These are phyloP conservation scores for Solanum tarapatanum DNA, from an alignment of 257 asterid genomes.

Conservation along the genomic window DNA sequence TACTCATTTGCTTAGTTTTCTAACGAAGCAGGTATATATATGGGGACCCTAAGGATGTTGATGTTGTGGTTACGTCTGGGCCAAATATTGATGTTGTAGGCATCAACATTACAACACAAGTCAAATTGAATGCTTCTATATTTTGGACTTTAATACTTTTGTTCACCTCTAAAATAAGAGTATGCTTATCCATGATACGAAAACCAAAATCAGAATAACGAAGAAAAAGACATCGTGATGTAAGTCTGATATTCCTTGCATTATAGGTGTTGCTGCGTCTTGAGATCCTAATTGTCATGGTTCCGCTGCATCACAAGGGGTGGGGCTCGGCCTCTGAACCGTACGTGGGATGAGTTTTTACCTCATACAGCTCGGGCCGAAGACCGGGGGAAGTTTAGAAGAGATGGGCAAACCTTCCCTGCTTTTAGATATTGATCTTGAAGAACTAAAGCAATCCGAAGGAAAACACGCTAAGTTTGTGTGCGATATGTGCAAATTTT, in stretches of 20 bases:
- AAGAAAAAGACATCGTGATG: too few species aligned
- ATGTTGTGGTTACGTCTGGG: slow-evolving; percentile 80
- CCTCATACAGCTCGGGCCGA: too few species aligned
- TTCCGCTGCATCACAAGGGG: too few species aligned
- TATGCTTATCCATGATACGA: too few species aligned
- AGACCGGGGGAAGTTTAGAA: too few species aligned
- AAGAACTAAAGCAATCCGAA: slow-evolving; percentile 50
- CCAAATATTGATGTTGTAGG: slow-evolving; percentile 77
- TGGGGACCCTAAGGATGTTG: slow-evolving; percentile 98
- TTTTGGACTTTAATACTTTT: not conserved
- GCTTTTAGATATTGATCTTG: slow-evolving; percentile 63
- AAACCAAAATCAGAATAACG: too few species aligned
- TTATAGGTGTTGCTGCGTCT: too few species aligned
- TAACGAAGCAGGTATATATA: slow-evolving; percentile 39
- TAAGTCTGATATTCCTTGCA: too few species aligned
- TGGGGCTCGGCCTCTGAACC: too few species aligned
- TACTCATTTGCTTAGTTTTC: not conserved
- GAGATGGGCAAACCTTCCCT: not conserved
- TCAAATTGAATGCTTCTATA: slow-evolving; percentile 33
- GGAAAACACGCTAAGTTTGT: slow-evolving; percentile 70
- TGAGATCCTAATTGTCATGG: too few species aligned
- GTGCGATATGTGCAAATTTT: slow-evolving; percentile 72
- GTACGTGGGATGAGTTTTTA: too few species aligned
- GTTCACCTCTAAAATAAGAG: not conserved
- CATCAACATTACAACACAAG: slow-evolving; percentile 84